A percentile compares a stretch with the other conserved stretches of the same genome.
These are phyloP conservation scores for Phalaenopsis aphrodite DNA, from an alignment of 106 monocot species.

Conservation along the genomic window DNA sequence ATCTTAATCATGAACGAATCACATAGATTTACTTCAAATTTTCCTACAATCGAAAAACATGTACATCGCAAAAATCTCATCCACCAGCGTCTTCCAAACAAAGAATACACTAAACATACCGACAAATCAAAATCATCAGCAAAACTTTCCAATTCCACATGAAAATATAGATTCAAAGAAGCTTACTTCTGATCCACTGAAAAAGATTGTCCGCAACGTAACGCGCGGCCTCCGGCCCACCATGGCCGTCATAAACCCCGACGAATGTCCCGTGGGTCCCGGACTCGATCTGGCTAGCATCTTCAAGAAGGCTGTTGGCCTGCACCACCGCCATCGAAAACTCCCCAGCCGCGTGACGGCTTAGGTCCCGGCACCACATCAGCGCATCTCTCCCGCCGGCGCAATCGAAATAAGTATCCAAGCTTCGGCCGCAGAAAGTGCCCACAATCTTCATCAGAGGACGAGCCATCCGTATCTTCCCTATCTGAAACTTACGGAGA, in stretches of 20 bases:
- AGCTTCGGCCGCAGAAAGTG: neutral
- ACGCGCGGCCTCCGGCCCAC: conserved; percentile 14
- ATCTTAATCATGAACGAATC: no score
- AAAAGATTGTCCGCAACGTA: conserved; percentile 9
- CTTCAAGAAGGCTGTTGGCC: conserved; percentile 58
- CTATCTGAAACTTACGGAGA: neutral
- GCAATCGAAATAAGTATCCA: conserved; percentile 4
- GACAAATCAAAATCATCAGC: neutral
- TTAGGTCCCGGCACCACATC: conserved; percentile 53
- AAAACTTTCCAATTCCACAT: neutral
- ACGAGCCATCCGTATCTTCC: neutral
- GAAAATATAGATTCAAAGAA: neutral
- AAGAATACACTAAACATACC: neutral
- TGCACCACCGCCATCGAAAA: conserved; percentile 84
- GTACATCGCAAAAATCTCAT: no score
- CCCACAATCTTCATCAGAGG: neutral
- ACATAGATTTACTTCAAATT: no score
- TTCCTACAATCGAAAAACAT: no score
- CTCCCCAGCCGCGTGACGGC: conserved; percentile 47
- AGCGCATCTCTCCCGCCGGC: conserved; percentile 34
- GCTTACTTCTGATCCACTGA: neutral
- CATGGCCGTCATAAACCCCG: conserved; percentile 19
- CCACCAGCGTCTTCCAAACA: no score
- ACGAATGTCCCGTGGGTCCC: conserved; percentile 16
- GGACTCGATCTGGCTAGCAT: conserved; percentile 74